Evolutionary conservation across 2,329 filamentous ascomycete species (phyloP).

Genomic region (Talaromyces sp.): DNA sequence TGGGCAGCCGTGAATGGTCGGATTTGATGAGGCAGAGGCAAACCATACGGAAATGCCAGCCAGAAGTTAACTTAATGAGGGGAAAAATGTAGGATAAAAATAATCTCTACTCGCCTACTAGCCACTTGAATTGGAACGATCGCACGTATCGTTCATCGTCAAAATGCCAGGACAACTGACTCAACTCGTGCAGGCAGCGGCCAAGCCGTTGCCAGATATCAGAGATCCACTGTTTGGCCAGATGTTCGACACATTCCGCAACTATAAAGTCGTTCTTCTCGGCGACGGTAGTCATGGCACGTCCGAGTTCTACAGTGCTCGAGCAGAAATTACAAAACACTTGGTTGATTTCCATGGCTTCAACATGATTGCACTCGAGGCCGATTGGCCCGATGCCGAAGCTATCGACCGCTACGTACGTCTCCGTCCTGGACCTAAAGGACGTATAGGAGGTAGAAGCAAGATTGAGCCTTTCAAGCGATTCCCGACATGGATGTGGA

Average conservation of each 20-base stretch:
- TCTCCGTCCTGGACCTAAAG: constrained; percentile 39
- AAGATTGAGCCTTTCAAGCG: constrained; percentile 45
- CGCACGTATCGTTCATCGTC: not conserved
- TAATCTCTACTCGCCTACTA: not conserved
- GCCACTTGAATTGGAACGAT: not conserved
- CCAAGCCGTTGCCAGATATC: constrained; percentile 38
- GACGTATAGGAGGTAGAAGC: constrained; percentile 27
- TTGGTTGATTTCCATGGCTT: constrained; percentile 51
- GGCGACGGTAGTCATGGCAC: constrained; percentile 53
- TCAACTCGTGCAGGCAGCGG: constrained; percentile 33
- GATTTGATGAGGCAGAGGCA: constrained; percentile 10
- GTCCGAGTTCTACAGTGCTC: constrained; percentile 54
- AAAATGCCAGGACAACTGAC: constrained; percentile 29
- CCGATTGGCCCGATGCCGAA: constrained; percentile 55
- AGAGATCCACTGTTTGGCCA: constrained; percentile 36
- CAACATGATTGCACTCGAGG: constrained; percentile 51
- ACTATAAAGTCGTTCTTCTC: constrained; percentile 43
- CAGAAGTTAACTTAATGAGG: not conserved
- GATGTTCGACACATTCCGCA: constrained; percentile 41
- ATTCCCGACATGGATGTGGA: constrained; percentile 58
- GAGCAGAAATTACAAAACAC: constrained; percentile 51
- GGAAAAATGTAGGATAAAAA: not conserved
- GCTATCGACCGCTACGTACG: constrained; percentile 52
- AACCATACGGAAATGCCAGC: constrained; percentile 2
- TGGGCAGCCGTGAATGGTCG: constrained; percentile 7